Evolutionary conservation across 768 basidiomycete genomes (phyloP).

Genomic region (Naganishia friedmannii): DNA sequence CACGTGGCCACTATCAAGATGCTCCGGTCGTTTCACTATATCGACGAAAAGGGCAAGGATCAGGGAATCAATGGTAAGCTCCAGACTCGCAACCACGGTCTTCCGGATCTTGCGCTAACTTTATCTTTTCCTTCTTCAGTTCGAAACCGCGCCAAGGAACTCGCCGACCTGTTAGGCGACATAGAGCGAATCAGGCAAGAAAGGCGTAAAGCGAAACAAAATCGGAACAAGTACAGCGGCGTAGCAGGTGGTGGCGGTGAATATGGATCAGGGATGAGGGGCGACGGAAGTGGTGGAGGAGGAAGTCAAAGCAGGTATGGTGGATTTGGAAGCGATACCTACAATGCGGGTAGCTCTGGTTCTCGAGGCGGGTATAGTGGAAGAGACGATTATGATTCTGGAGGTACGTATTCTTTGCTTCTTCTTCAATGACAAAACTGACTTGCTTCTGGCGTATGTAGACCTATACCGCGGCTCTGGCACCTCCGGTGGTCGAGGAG

Average conservation of each 20-base stretch:
- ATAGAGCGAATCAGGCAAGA: slow-evolving; percentile 85
- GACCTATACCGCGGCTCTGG: slow-evolving; percentile 28
- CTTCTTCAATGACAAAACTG: not conserved
- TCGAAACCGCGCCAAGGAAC: slow-evolving; percentile 85
- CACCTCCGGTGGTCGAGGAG: not conserved
- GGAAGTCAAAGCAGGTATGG: slow-evolving; percentile 57
- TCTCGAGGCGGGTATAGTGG: slow-evolving; percentile 47
- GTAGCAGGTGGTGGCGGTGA: slow-evolving; percentile 48
- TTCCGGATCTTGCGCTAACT: not conserved
- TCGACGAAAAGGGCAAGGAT: slow-evolving; percentile 97
- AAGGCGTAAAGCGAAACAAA: slow-evolving; percentile 85
- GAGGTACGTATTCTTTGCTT: slow-evolving; percentile 37
- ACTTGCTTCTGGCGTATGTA: not conserved
- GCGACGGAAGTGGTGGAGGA: slow-evolving; percentile 49
- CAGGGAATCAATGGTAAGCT: slow-evolving; percentile 89
- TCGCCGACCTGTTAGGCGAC: slow-evolving; percentile 86
- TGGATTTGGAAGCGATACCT: slow-evolving; percentile 61
- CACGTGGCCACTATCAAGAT: slow-evolving; percentile 95
- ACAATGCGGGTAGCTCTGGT: slow-evolving; percentile 28
- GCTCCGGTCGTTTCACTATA: slow-evolving; percentile 95
- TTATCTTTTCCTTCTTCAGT: slow-evolving; percentile 58
- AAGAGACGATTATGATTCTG: slow-evolving; percentile 48
- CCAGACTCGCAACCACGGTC: no score
- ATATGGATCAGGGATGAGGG: slow-evolving; percentile 61
- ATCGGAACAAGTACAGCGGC: slow-evolving; percentile 84